Conservation (phyloP, 106 monocot genomes). For the Dendrobium nobile region DNA sequence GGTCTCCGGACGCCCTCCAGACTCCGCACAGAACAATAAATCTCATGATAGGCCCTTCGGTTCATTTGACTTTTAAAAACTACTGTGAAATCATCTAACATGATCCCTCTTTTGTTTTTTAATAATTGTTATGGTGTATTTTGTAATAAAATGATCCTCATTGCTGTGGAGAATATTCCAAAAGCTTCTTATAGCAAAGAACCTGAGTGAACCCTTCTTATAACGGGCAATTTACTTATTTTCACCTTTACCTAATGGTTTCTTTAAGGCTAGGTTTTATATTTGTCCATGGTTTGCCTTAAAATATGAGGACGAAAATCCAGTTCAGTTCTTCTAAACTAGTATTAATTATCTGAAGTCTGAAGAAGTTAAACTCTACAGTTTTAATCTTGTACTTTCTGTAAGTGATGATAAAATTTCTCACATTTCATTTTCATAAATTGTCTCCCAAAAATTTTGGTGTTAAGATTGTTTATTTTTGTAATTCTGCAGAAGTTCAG, state of each 20-base stretch:
- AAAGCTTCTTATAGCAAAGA: too few species aligned
- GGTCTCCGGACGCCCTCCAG: too few species aligned
- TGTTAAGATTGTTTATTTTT: background rate
- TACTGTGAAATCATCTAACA: too few species aligned
- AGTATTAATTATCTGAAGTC: background rate
- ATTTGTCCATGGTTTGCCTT: background rate
- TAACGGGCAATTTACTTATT: background rate
- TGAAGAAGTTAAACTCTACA: background rate
- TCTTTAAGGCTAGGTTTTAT: background rate
- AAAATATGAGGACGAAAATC: background rate
- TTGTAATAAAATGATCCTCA: too few species aligned
- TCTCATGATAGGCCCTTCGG: too few species aligned
- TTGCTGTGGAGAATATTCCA: too few species aligned
- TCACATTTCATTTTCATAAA: background rate
- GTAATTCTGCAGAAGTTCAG: background rate
- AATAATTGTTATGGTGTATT: too few species aligned
- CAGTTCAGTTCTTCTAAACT: background rate
- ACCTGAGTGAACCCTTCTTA: too few species aligned
- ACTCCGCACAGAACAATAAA: too few species aligned
- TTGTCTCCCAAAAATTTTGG: background rate
- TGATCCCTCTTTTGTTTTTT: too few species aligned
- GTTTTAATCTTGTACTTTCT: background rate
- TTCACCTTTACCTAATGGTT: background rate
- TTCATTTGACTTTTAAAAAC: too few species aligned
- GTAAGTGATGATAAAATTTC: background rate